Base-by-base conservation (phyloP, 1,139 yeast genomes). In the Meyerozyma athensensis region DNA sequence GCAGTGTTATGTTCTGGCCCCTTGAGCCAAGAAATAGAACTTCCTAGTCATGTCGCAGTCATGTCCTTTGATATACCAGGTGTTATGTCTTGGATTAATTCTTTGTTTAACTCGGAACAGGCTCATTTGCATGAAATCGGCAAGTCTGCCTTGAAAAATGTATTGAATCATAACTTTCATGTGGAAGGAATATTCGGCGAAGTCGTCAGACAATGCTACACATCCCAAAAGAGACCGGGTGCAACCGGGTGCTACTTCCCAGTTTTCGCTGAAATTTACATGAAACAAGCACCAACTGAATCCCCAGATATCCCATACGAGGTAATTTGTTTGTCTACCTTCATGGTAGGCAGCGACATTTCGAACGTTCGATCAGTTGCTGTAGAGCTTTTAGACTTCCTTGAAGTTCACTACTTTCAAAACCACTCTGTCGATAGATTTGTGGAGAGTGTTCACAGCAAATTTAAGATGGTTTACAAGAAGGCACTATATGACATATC, bases 41-140 rank as follows among this genome's bases (percentile, higher is more conserved):
- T 71, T 13, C 65, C 73, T 8, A 72, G 70, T 14, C 58, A 59
- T 18, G 51, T 62, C 5, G 74, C 72, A 0, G 60, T 75, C 1
- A 65, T 82, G 51, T 78, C 90, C 0, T 86, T 89, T 59, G 92
- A 86, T 47, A 72, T 84, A 7, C 68, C 75, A 4, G 80, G 78
- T 1, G 64, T 89, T 26, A 68, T 89, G 59, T 67, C 73, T 19
- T 92, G 97, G 97, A 74, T 89, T 24, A 82, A 82, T 46, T 69
- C 87, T 1, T 63, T 89, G 21, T 72, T 89, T 39, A 66, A 69
- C 19, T 73, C 86, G 0, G 72, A 73, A 5, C 72, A 74, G 35
- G 89, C 81, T 9, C 70, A 72, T 31, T 67, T 84, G 26, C 79
- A 76, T 39, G 76, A 67, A 3, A 58, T 84, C 24, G 97, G 96